Evolutionary conservation across 2,329 filamentous ascomycete species (phyloP), one percentile per base, ranked within the genome.

Genomic region (Alternaria angustiovoidea): DNA sequence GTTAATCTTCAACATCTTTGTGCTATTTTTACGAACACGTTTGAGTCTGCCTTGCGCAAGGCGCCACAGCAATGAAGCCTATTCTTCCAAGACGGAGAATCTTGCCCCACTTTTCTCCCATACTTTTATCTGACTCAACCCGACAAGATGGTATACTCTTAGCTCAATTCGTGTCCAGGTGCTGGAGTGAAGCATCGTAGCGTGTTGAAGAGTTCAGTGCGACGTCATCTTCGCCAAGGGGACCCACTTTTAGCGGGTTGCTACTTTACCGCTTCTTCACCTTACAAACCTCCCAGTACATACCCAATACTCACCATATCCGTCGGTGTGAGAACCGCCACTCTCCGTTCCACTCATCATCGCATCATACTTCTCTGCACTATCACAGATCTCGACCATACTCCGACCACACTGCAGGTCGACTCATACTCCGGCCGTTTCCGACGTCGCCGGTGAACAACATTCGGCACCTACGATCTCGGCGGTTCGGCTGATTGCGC

Each of bases 271-370:
- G 72, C 72, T 67, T 62, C 67, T 75, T 74, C 51, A 38, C 54
- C 44, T 52, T 55, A 46, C 55, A 57, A 61, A 63, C 54, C 34
- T 53, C 60, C 53, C 42, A 51, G 30, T 53, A 36, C 44, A 44
- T 46, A 57, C 51, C 56, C 26, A 52, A 51, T 34, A 56, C 51
- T 51, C 39, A 53, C 41, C 62, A 49, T 46, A 46, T 53, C 57
- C 60, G 69, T 73, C 73, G 74, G 74, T 76, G 74, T 75, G 71
- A 69, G 66, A 69, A 60, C 51, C 58, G 62, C 68, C 63, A 70
- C 66, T 43, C 39, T 48, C 57, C 57, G 55, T 11, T 54, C 24
- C 53, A 49, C 58, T 43, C 41, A 47, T 47, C 44, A 48, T 54
- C 54, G 44, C 34, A 52, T 60, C 38, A 51, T 30, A 44, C 28